Evolutionary conservation across 2,329 filamentous ascomycete genomes (phyloP).

Genomic region (Aureobasidium sp.): DNA sequence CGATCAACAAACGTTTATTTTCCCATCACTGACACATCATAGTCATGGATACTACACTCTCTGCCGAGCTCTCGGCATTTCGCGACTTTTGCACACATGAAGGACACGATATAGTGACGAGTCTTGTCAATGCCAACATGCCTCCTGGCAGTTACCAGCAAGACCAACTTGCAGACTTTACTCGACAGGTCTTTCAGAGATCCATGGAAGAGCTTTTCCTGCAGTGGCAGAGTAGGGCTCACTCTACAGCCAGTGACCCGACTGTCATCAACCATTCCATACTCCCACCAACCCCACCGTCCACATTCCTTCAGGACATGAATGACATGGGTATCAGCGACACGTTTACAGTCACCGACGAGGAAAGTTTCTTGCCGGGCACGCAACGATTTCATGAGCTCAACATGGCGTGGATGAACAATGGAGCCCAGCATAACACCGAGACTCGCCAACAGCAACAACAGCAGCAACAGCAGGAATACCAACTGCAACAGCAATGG

Average conservation of each 20-base stretch:
- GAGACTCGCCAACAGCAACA: neutral
- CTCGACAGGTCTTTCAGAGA: neutral
- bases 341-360: neutral
- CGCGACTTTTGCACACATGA: neutral
- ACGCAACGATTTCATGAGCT: neutral
- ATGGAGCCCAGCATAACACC: neutral
- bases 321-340: neutral
- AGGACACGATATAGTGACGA: neutral
- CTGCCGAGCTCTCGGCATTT: slow-evolving; percentile 3
- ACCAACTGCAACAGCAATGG: neutral
- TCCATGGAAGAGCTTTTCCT: neutral
- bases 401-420: neutral
- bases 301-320: neutral
- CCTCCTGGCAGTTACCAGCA: neutral
- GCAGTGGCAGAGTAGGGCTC: neutral
- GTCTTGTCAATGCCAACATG: neutral
- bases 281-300: slow-evolving; percentile 2
- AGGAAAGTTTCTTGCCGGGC: neutral
- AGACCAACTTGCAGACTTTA: neutral
- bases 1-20: too few species aligned
- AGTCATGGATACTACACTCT: slow-evolving; percentile 7
- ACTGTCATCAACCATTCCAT: neutral
- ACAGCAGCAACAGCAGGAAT: neutral
- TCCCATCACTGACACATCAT: neutral
- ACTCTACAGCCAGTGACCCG: neutral